Evolutionary conservation across 2,329 filamentous ascomycete genomes (phyloP), one percentile per base, ranked within the genome.

Genomic region (Colletotrichum abscissum): DNA sequence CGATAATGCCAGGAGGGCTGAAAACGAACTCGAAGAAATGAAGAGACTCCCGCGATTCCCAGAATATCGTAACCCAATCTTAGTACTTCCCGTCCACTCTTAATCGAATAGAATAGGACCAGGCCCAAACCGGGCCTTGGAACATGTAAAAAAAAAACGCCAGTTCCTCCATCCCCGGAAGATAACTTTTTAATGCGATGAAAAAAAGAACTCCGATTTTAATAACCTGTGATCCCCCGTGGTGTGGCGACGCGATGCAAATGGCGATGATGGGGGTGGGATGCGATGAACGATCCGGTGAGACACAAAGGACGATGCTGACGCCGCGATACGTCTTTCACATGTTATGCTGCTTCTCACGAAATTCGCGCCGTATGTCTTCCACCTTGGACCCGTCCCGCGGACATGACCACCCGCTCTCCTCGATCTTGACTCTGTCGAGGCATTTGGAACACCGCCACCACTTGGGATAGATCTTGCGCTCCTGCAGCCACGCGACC

Each of bases 401-500:
- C 12, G 82, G 80, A 78, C 89, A 91, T 58, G 83, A 81, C 76
- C 84, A 89, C 26, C 82, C 83, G 52, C 82, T 72, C 63, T 79
- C 78, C 22, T 80, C 79, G 70, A 87, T 79, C 67, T 79, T 76
- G 67, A 89, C 83, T 56, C 88, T 82, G 70, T 76, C 76, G 54
- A 91, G 85, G 76, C 89, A 90, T 69, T 86, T 85, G 59, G 83
- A 81, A 79, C 89, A 91, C 46, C 89, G 84, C 87, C 88, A 91
- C 88, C 88, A 90, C 3, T 77, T 79, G 2, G 70, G 69, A n/a
- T 82, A 79, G 42, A 86, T 77, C 65, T 83, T 81, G 69, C 86
- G 83, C 63, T 78, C 79, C 9, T 81, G 77, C 46, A 83, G 75
- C 84, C 84, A 86, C 73, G 81, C 81, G 26, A 81, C 80, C 54